Evolutionary conservation across 2,329 filamentous ascomycete genomes (phyloP), one percentile per base, ranked within the genome.

Genomic region (Colletotrichum horii): DNA sequence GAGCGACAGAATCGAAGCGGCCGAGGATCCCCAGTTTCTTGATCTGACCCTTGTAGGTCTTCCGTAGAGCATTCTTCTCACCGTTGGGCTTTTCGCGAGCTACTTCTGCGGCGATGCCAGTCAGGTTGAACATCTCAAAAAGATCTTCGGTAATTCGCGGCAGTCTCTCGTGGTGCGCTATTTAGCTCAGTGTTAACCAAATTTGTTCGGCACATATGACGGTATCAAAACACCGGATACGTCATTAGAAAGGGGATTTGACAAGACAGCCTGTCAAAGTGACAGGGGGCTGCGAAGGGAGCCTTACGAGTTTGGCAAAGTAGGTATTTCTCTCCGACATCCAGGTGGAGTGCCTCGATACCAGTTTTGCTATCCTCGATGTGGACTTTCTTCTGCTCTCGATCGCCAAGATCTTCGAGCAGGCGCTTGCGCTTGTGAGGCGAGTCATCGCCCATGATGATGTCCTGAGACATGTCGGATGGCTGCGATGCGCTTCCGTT

Each of bases 21-120:
- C 92, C 92, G 69, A 88, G 89, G 30, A 93, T 87, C 43, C 90
- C 91, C 36, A 93, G 84, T 61, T 88, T 89, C 85, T 93, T 93
- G 82, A 93, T 91, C 78, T 93, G 91, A 68, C 91, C 91, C 83
- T 93, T 93, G 85, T 93, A 93, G 19, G 91, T 93, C 82, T 93
- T 93, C 30, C 92, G 89, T 65, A 93, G 86, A 77, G 90, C 90
- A 80, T 93, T 93, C 87, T 93, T 93, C 82, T 92, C 90, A 78
- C 92, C 92, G 81, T 92, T 92, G 16, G 91, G 90, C 80, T 92
- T 90, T 69, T 90, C 90, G 76, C 92, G 89, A 76, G 92, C 92
- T 55, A 93, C 91, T 78, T 92, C 89, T 73, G 89, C 88, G 74
- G 92, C 91, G 71, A 93, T 87, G 68, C 83, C 84, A 64, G 87